These are phyloP conservation scores for Blastocystis sp. DNA, from an alignment of 352 stramenopile genomes.

Conservation along the genomic window DNA sequence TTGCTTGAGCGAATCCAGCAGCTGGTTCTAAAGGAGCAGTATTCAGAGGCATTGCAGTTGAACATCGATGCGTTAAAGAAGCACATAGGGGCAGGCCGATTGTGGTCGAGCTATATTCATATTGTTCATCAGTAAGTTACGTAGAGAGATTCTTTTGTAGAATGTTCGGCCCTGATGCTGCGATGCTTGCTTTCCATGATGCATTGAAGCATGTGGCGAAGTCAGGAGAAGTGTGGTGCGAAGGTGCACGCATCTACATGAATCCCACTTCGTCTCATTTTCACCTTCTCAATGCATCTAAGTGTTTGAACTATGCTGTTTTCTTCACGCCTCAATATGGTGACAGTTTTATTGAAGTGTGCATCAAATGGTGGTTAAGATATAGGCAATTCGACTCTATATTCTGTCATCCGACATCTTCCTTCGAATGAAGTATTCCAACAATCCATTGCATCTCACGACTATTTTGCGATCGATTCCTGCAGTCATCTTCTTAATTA, in stretches of 20 bases:
- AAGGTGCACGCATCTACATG: conserved; percentile 71
- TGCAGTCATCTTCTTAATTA: conserved; percentile 17
- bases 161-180: conserved; percentile 69
- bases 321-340: conserved; percentile 84
- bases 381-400: conserved; percentile 20
- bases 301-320: conserved; percentile 77
- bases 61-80: conserved; percentile 70
- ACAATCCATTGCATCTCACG: not conserved
- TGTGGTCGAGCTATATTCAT: conserved; percentile 52
- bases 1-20: conserved; percentile 77
- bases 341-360: conserved; percentile 76
- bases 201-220: conserved; percentile 79
- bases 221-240: conserved; percentile 83
- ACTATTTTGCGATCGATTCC: not conserved
- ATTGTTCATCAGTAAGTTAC: not conserved
- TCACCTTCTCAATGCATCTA: conserved; percentile 69
- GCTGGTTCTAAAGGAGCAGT: conserved; percentile 71
- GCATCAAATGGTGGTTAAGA: not conserved
- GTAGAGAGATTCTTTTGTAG: not conserved
- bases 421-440: not conserved
- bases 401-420: conserved; percentile 62
- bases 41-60: conserved; percentile 68
- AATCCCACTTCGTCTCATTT: conserved; percentile 76
- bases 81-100: conserved; percentile 68
- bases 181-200: conserved; percentile 64